Percentiles rank a stretch among this genome's conserved stretches.
Conservation (phyloP, 73 alveolate genomes). For the Uronychia setigera region DNA sequence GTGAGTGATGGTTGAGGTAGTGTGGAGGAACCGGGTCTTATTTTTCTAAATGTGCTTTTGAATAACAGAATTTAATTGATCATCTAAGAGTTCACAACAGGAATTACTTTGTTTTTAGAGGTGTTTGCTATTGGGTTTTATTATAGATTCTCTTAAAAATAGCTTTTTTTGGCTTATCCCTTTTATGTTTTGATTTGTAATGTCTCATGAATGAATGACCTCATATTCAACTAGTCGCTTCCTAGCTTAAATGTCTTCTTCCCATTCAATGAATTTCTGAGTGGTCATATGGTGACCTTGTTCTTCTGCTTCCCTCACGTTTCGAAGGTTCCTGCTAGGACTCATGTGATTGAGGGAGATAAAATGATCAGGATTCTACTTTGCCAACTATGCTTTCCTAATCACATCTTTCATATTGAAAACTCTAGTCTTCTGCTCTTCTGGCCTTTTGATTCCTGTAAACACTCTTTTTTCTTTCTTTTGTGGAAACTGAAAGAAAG, state of each 20-base stretch:
- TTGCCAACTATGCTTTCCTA: not conserved
- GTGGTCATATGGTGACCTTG: not conserved
- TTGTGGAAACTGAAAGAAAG: not conserved
- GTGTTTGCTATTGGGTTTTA: too few relatives aligned
- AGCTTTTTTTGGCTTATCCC: too few relatives aligned
- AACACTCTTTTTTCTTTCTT: not conserved
- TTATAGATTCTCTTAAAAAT: too few relatives aligned
- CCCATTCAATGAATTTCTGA: not conserved
- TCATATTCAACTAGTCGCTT: not conserved
- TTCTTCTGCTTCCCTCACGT: not conserved
- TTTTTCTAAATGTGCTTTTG: too few relatives aligned
- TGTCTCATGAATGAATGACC: too few relatives aligned
- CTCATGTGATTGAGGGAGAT: not conserved
- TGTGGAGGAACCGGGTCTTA: too few relatives aligned
- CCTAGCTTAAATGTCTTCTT: not conserved
- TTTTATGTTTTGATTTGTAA: too few relatives aligned
- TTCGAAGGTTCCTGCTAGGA: not conserved
- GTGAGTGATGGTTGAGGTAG: too few relatives aligned
- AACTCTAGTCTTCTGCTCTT: not conserved
- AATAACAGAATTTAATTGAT: too few relatives aligned
- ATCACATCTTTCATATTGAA: not conserved
- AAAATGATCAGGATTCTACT: not conserved
- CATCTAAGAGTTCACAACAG: too few relatives aligned
- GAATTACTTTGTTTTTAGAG: too few relatives aligned
- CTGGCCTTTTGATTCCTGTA: not conserved